Evolutionary conservation across 352 stramenopile genomes (phyloP), one percentile per base, ranked within the genome.

Genomic region (Phytopythium delawarense): DNA sequence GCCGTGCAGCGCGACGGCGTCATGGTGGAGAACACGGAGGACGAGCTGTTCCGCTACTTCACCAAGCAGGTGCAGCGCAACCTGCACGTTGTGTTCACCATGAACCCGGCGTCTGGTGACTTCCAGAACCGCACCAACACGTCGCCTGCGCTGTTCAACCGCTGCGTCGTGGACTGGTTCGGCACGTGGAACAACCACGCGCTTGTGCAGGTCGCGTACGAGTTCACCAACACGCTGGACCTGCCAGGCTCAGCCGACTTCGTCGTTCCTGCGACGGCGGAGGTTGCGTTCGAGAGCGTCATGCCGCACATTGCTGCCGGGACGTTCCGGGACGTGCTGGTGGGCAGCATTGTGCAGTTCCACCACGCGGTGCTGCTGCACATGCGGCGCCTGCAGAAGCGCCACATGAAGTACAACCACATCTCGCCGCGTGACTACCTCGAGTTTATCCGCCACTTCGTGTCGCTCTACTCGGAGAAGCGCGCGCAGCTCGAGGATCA

Each of bases 141-240:
- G 13, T 99, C 96, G 61, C 98, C 98, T 8, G 98, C 98, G 61
- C 79, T 99, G 6, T 99, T 99, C 75, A 99, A 99, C 79, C 88
- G 98, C 64, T 99, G 97, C 70, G 98, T 99, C 25, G 97, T 99
- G 23, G 98, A 99, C 74, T 99, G 98, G 98, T 99, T 99, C 76
- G 98, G 98, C 28, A 99, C 96, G 21, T 99, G 98, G 98, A 96
- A 96, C 62, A 77, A 89, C 53, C 94, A 98, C 62, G 98, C 98
- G 23, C 86, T 99, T 57, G 96, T 94, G n/a, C 98, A 99, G 76
- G 97, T 99, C 35, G 94, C 93, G 45, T 98, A 98, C 67, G 96
- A 99, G 70, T 99, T 99, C 66, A 99, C 96, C 11, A 92, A 95
- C 30, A 91, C 83, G 12, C 73, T 99, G 35, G 96, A 99, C 70